phyloP scores from a whole-genome alignment of 768 basidiomycete genomes.

The Candolleomyces eurysporus region DNA sequence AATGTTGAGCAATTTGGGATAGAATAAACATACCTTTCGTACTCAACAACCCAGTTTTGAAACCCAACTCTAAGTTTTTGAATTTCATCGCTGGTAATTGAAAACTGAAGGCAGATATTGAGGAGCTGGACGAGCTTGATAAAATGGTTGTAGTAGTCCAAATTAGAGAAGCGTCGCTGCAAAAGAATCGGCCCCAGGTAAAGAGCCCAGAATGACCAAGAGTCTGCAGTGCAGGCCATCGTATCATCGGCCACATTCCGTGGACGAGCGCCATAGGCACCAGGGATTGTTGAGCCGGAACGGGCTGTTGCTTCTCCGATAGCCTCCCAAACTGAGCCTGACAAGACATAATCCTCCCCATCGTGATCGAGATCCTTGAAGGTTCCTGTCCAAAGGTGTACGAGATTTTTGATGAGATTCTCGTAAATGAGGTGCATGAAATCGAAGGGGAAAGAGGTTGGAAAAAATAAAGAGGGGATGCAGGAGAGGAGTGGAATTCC shows the following conservation, averaged over 20 bases:
- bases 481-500: slow-evolving; percentile 27
- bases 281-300: slow-evolving; percentile 34
- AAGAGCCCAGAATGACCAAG: slow-evolving; percentile 36
- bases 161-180: slow-evolving; percentile 20
- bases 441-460: slow-evolving; percentile 42
- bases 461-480: slow-evolving; percentile 33
- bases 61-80: slow-evolving; percentile 23
- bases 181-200: slow-evolving; percentile 38
- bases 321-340: slow-evolving; percentile 35
- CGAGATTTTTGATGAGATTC: slow-evolving; percentile 40
- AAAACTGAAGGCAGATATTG: slow-evolving; percentile 30
- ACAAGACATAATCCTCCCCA: slow-evolving; percentile 27
- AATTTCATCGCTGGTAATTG: slow-evolving; percentile 24
- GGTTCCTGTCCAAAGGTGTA: slow-evolving; percentile 30
- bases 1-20: too few species aligned
- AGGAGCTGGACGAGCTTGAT: slow-evolving; percentile 32
- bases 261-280: slow-evolving; percentile 28
- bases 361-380: slow-evolving; percentile 35
- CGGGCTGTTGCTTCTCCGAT: slow-evolving; percentile 31
- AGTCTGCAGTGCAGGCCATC: slow-evolving; percentile 31
- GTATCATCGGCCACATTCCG: slow-evolving; percentile 25
- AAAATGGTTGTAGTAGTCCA: slow-evolving; percentile 37
- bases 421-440: slow-evolving; percentile 51
- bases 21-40: slow-evolving; percentile 29
- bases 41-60: slow-evolving; percentile 33